Evolutionary conservation across 2,329 filamentous ascomycete genomes (phyloP).

Genomic region (Monilinia fructicola): DNA sequence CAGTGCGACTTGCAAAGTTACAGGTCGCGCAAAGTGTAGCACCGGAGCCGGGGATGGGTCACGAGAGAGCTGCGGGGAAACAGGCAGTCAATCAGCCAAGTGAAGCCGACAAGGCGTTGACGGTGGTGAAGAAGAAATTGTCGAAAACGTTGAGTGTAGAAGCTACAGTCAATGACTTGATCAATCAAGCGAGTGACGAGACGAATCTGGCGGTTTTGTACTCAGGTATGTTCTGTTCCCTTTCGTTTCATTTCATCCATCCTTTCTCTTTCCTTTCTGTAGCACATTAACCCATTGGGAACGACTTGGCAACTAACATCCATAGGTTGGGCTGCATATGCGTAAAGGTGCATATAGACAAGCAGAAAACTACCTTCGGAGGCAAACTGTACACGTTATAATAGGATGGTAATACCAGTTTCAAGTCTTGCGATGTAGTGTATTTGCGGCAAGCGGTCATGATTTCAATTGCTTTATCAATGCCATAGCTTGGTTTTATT

Average conservation of each 20-base stretch:
- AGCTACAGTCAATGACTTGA: slow-evolving; percentile 94
- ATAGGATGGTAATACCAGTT: too few species aligned
- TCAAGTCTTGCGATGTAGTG: background rate
- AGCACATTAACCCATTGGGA: background rate
- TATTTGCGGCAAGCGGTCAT: background rate
- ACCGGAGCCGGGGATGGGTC: slow-evolving; percentile 33
- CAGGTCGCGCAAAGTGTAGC: slow-evolving; percentile 58
- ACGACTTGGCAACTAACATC: slow-evolving; percentile 22
- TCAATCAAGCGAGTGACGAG: slow-evolving; percentile 93
- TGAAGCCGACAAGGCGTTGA: slow-evolving; percentile 88
- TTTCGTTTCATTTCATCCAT: background rate
- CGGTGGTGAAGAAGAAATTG: slow-evolving; percentile 93
- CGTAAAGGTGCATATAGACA: slow-evolving; percentile 30
- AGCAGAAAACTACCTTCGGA: background rate
- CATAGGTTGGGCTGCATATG: slow-evolving; percentile 53
- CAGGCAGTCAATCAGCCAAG: slow-evolving; percentile 57
- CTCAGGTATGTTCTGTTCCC: slow-evolving; percentile 47
- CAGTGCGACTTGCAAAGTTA: slow-evolving; percentile 62
- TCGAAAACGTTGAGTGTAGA: slow-evolving; percentile 91
- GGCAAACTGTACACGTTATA: background rate
- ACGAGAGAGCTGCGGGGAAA: slow-evolving; percentile 39
- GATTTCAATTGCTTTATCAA: background rate
- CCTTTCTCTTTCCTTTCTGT: background rate
- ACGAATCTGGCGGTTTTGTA: slow-evolving; percentile 88
- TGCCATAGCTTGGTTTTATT: background rate